Evolutionary conservation across 768 basidiomycete species (phyloP).

Genomic region (Pisolithus orientalis): DNA sequence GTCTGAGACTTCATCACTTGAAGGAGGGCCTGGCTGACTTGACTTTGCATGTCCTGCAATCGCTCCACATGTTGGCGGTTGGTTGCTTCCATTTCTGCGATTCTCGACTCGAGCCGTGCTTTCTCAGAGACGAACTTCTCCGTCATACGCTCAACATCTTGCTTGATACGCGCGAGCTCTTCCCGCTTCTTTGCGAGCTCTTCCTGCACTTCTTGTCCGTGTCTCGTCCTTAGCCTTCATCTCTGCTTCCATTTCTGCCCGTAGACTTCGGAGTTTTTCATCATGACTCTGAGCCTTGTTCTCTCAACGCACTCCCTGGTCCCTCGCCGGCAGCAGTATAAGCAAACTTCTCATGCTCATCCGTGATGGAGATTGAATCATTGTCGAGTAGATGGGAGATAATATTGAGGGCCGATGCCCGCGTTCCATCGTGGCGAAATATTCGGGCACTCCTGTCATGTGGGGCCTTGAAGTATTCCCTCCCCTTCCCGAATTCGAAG

Average conservation of each 20-base stretch:
- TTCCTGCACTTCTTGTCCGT: conserved; percentile 34
- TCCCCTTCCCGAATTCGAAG: conserved; percentile 31
- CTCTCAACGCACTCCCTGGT: conserved; percentile 42
- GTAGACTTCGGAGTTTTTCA: conserved; percentile 42
- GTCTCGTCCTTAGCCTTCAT: conserved; percentile 41
- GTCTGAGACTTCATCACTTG: conserved; percentile 23
- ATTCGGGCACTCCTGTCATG: conserved; percentile 44
- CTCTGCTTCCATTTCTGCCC: conserved; percentile 41
- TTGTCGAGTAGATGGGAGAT: conserved; percentile 36
- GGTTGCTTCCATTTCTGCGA: conserved; percentile 21
- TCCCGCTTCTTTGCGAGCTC: conserved; percentile 37
- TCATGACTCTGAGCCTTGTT: conserved; percentile 42
- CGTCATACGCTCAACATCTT: conserved; percentile 34
- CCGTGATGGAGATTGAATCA: conserved; percentile 41
- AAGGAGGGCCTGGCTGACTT: conserved; percentile 21
- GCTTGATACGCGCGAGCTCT: conserved; percentile 38
- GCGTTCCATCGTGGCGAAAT: conserved; percentile 35
- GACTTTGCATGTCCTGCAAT: conserved; percentile 21
- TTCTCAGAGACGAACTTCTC: conserved; percentile 35
- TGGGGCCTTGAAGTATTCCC: conserved; percentile 52
- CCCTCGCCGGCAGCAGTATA: conserved; percentile 52
- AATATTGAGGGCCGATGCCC: conserved; percentile 35
- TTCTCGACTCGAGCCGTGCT: conserved; percentile 22
- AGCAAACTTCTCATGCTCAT: conserved; percentile 39
- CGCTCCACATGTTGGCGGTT: conserved; percentile 9